Conservation (phyloP, 2,329 filamentous ascomycete species). For the Sporothrix mexicana region DNA sequence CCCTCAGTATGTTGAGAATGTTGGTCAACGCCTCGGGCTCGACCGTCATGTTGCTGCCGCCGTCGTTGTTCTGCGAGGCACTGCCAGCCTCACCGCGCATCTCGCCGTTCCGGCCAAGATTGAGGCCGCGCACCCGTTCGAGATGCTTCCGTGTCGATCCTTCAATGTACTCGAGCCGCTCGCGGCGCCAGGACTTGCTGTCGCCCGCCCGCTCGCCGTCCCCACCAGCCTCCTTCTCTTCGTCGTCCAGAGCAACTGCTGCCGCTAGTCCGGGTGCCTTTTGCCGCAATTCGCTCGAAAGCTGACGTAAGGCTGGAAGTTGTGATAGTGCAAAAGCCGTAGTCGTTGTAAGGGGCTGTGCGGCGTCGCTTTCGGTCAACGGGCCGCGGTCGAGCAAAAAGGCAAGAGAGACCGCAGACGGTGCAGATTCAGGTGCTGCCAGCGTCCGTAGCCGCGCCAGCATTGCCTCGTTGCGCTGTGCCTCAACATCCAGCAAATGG, state of each 20-base stretch:
- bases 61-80: constrained; percentile 48
- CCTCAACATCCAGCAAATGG: constrained; percentile 70
- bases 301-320: constrained; percentile 74
- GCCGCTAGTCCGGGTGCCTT: constrained; percentile 67
- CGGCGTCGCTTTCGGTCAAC: constrained; percentile 57
- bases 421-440: constrained; percentile 41
- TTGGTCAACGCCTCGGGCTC: constrained; percentile 47
- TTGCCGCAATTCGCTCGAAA: constrained; percentile 65
- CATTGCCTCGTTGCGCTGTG: constrained; percentile 72
- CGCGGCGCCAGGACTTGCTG: constrained; percentile 66
- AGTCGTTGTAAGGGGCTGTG: constrained; percentile 69
- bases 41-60: constrained; percentile 53
- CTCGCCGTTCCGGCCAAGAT: constrained; percentile 66
- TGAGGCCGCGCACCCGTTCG: constrained; percentile 71
- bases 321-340: constrained; percentile 82
- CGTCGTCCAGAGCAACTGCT: constrained; percentile 33
- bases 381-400: constrained; percentile 63
- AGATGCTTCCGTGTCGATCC: constrained; percentile 76
- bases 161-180: constrained; percentile 84
- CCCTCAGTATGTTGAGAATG: constrained; percentile 37
- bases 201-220: constrained; percentile 35
- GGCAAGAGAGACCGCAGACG: constrained; percentile 50
- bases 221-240: neutral
- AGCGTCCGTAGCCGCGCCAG: constrained; percentile 65
- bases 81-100: constrained; percentile 63